phyloP scores from a whole-genome alignment of 306 rosid species.

The Fragaria vesca region DNA sequence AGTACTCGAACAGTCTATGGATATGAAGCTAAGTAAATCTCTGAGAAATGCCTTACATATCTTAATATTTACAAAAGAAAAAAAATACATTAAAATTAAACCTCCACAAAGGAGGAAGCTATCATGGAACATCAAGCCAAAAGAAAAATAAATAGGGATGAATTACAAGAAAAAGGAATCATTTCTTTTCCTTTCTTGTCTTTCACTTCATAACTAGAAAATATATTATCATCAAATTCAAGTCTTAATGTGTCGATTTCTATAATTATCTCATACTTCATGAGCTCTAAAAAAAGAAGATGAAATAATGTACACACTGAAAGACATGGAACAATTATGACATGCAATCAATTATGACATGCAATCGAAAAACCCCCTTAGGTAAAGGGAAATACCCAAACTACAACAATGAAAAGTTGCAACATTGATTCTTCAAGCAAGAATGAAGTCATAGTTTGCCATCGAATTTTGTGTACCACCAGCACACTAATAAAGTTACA shows the following conservation, averaged over 20 bases:
- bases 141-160: background rate
- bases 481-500: background rate
- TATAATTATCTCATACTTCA: background rate
- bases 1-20: background rate
- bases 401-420: background rate
- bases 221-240: background rate
- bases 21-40: background rate
- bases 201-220: background rate
- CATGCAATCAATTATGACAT: background rate
- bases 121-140: slow-evolving; percentile 1
- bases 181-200: background rate
- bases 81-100: background rate
- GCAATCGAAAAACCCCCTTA: background rate
- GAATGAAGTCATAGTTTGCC: background rate
- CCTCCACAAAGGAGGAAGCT: background rate
- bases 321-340: background rate
- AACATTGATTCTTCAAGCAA: background rate
- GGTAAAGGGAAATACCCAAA: background rate
- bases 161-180: background rate
- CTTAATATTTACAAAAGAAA: background rate
- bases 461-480: background rate
- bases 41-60: background rate
- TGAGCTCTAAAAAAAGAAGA: background rate
- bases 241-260: background rate
- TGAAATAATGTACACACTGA: background rate